phyloP scores from a whole-genome alignment of 1,284 basidiomycete species.

The Ceratobasidium theobromae region DNA sequence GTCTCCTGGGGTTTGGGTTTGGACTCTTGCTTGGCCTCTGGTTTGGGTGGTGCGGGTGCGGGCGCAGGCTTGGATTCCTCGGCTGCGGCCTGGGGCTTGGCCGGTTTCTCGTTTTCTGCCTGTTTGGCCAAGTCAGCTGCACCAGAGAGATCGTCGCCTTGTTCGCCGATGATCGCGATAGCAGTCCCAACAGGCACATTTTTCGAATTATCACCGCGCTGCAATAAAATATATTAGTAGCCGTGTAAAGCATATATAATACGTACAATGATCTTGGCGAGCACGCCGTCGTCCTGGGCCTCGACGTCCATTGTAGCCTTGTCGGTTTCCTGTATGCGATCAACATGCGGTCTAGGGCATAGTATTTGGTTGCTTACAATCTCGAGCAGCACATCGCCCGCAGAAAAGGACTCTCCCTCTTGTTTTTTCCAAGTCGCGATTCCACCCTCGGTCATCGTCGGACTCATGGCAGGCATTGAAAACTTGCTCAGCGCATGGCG shows the following conservation, averaged over 20 bases:
- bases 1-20: slow-evolving; percentile 45
- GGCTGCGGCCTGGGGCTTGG: slow-evolving; percentile 43
- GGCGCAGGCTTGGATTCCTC: slow-evolving; percentile 45
- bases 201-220: slow-evolving; percentile 85
- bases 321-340: slow-evolving; percentile 82
- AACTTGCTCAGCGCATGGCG: slow-evolving; percentile 84
- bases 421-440: slow-evolving; percentile 91
- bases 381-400: slow-evolving; percentile 57
- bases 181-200: slow-evolving; percentile 80
- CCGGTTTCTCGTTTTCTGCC: slow-evolving; percentile 50
- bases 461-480: slow-evolving; percentile 99
- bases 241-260: neutral
- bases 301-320: slow-evolving; percentile 99
- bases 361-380: slow-evolving; percentile 58
- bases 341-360: slow-evolving; percentile 7
- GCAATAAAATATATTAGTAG: neutral
- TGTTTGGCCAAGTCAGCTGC: slow-evolving; percentile 77
- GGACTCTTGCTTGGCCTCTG: slow-evolving; percentile 46
- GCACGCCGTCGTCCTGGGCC: slow-evolving; percentile 91
- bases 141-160: slow-evolving; percentile 88
- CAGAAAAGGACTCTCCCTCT: slow-evolving; percentile 55
- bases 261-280: slow-evolving; percentile 85
- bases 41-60: slow-evolving; percentile 41
- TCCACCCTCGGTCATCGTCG: slow-evolving; percentile 99
- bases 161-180: slow-evolving; percentile 90